Evolutionary conservation across 352 stramenopile species (phyloP), one percentile per base, ranked within the genome.

Genomic region (Plasmopara muralis): DNA sequence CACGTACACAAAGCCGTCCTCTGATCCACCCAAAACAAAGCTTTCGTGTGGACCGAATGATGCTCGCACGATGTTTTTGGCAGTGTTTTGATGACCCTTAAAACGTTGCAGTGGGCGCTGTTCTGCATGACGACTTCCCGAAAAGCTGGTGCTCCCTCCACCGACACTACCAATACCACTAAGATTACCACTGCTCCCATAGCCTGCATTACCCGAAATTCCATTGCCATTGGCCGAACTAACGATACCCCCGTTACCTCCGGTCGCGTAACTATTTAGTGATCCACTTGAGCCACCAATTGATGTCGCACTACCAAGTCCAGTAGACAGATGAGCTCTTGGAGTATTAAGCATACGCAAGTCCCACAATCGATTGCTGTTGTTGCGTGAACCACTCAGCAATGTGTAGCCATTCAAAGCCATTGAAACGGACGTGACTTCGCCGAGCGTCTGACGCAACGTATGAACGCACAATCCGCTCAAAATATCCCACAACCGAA

Each of bases 11-110:
- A 72, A 73, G 43, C 81, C 85, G 45, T 95, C 85, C 50, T 95
- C 83, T 0, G 85, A 95, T 16, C 85, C 83, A 20, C 81, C 80
- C 15, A 95, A 57, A n/a, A 93, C 81, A 49, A 95, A 92, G 35
- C 80, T 81, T 49, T 95, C 83, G 8, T 81, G 74, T 2, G 85
- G 85, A 8, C 85, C 81, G 64, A 95, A 95, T 37, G 82, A 75
- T 15, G 83, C 82, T 5, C 85, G 83, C 13, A 93, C 80, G 18
- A 93, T 73, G 56, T 95, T 95, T 68, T 93, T 93, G 33, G 85
- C 84, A 8, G 79, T 95, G 52, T 93, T 95, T 59, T 93, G 83
- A 47, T 95, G 84, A 25, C 85, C 85, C 60, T 93, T 92, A 64
- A 95, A 95, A 41, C 83, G 82, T 63, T 90, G 83, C 7, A 93